These are phyloP conservation scores for Macrotyloma uniflorum DNA, from an alignment of 306 rosid species.

Conservation along the genomic window DNA sequence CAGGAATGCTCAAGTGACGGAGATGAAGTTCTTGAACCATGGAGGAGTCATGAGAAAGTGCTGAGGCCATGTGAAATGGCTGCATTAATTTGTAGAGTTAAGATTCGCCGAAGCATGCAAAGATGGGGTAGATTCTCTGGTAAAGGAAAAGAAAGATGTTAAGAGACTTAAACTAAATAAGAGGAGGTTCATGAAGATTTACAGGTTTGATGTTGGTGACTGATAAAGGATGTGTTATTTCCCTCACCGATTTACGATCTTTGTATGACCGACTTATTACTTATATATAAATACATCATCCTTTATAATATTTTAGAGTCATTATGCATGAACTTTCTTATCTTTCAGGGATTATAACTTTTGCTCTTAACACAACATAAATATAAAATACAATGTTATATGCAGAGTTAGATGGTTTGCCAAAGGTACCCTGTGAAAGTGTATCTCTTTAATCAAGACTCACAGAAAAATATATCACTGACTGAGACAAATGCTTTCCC, in stretches of 20 bases:
- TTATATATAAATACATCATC: slow-evolving; percentile 10
- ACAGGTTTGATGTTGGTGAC: slow-evolving; percentile 50
- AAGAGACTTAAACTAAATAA: slow-evolving; percentile 55
- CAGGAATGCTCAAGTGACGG: slow-evolving; percentile 50
- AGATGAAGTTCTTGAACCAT: slow-evolving; percentile 85
- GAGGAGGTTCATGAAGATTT: slow-evolving; percentile 42
- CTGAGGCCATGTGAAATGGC: slow-evolving; percentile 30
- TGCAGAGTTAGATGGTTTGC: background rate
- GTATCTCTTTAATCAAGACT: background rate
- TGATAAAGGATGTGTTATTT: slow-evolving; percentile 18
- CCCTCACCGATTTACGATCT: slow-evolving; percentile 24
- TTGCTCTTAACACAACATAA: background rate
- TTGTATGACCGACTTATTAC: slow-evolving; percentile 33
- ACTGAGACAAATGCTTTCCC: background rate
- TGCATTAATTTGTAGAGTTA: slow-evolving; percentile 66
- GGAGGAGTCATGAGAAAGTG: slow-evolving; percentile 66
- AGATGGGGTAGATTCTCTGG: slow-evolving; percentile 33
- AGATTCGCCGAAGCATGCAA: slow-evolving; percentile 58
- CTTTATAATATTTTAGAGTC: slow-evolving; percentile 19
- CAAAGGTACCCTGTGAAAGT: background rate
- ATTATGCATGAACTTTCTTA: slow-evolving; percentile 30
- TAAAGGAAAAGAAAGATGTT: slow-evolving; percentile 54
- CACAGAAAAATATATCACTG: background rate
- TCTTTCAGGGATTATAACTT: background rate
- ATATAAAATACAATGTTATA: background rate